Evolutionary conservation across 73 alveolate species (phyloP), one percentile per base, ranked within the genome.

Genomic region (Paramecium bursaria): DNA sequence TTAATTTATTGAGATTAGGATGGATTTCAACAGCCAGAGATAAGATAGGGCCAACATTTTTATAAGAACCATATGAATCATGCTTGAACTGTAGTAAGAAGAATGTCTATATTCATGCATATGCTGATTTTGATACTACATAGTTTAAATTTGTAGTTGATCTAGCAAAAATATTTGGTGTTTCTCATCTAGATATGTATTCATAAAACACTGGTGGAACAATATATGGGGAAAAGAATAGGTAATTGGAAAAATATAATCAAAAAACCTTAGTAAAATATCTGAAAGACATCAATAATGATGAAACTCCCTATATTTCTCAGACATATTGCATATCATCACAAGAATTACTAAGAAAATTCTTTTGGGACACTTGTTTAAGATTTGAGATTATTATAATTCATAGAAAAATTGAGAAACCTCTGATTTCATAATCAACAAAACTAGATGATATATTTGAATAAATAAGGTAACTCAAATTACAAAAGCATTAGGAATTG

Each of bases 1-100:
- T 42, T 53, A 15, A 67, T n/a, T 0, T 39, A 42, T 42, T 67
- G 22, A 67, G 82, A 67, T 21, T 31, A 47, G 21, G 22, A 15
- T 67, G 82, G 82, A 67, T 67, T 67, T 35, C 26, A 67, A 53
- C 82, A 35, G 22, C 60, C 11, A 39, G 1, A 17, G 82, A 67
- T 7, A 67, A 67, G 11, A 13, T 67, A 2, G 53, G 60, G 17
- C 60, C 55, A 1, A 67, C 82, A 1, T 22, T 1, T 14, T 47
- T 67, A 15, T n/a, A 42, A 19, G 82, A 67, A 39, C 82, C 82
- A 15, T 67, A 14, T 39, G 29, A 1, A 11, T 39, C 60, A 10
- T 67, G 82, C 27, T 17, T 19, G 17, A 35, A 31, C 44, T 67
- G 82, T 26, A 67, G 60, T 35, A 17, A 14, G 3, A 67, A 15